Evolutionary conservation across 1,284 basidiomycete species (phyloP), one percentile per base, ranked within the genome.

Genomic region (Malassezia sp.): DNA sequence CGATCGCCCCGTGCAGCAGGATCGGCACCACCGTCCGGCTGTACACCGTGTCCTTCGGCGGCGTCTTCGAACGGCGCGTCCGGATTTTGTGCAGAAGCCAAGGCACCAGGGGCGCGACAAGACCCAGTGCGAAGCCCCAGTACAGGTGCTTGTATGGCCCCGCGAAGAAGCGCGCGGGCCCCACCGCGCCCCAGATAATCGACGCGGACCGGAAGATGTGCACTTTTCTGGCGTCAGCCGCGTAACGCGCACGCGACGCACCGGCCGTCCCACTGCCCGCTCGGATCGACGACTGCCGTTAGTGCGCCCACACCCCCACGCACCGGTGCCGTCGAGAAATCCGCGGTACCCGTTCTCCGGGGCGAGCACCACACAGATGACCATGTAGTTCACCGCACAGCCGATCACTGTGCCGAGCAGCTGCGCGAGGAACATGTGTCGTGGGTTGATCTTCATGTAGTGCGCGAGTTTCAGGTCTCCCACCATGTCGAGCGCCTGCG

Each of bases 391-490:
- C 41, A 74, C 70, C 3, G 75, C 49, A 27, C 73, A 74, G 9
- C 74, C 74, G 4, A 75, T 57, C 7, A 73, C 67, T 0, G 75
- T 75, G 2, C 74, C 74, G 18, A 73, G 52, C n/a, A 74, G 71
- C 52, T 76, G 74, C 4, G 71, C 71, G 3, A 72, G 56, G 47
- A 75, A 76, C 75, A 76, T 76, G 59, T 75, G 56, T 38, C 63
- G 60, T 3, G 73, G 73, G 7, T 71, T 71, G 26, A 74, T 70
- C 43, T 60, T 57, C 50, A 64, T 53, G 35, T 63, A 61, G 24
- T 73, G 63, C 4, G 72, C 41, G 51, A 74, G 65, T 57, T 76
- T 76, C 32, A 75, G 67, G 49, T 76, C 75, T 4, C 57, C 56
- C 2, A 73, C 69, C 11, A 76, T 61, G 36, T 71, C 68, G 17